These are phyloP conservation scores for Leishmania guyanensis DNA, from an alignment of 208 protist genomes.

Conservation along the genomic window DNA sequence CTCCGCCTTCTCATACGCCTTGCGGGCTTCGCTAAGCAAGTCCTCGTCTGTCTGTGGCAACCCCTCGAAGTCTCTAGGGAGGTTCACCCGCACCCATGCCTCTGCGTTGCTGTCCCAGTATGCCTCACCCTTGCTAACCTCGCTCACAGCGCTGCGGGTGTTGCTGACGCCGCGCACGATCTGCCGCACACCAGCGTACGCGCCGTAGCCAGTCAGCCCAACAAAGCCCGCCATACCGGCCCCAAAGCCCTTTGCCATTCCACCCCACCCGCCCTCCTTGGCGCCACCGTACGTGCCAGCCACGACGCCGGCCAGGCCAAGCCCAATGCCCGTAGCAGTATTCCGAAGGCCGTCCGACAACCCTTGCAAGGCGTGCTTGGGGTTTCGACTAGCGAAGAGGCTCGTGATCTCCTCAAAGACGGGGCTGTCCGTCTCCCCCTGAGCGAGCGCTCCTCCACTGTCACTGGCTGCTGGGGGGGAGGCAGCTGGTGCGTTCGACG, in stretches of 20 bases:
- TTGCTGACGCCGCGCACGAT: conserved; percentile 42
- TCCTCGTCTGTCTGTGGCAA: conserved; percentile 58
- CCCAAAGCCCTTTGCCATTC: conserved; percentile 42
- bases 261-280: conserved; percentile 30
- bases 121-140: conserved; percentile 31
- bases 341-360: conserved; percentile 35
- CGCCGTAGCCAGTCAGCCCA: conserved; percentile 35
- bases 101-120: conserved; percentile 54
- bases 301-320: conserved; percentile 38
- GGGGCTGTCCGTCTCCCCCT: not conserved
- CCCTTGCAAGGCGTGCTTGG: conserved; percentile 53
- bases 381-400: conserved; percentile 38
- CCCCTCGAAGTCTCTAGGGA: conserved; percentile 27
- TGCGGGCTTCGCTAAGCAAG: conserved; percentile 35
- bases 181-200: conserved; percentile 39
- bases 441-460: not conserved
- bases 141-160: conserved; percentile 41
- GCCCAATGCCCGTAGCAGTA: conserved; percentile 33
- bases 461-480: not conserved
- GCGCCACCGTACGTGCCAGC: conserved; percentile 31
- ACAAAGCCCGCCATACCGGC: conserved; percentile 31
- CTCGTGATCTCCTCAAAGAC: conserved; percentile 31
- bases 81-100: conserved; percentile 54
- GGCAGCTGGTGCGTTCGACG: not conserved
- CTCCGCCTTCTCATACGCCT: conserved; percentile 16